Base-by-base conservation (phyloP, 2,329 filamentous ascomycete species). In the Paradendryphiella salina region DNA sequence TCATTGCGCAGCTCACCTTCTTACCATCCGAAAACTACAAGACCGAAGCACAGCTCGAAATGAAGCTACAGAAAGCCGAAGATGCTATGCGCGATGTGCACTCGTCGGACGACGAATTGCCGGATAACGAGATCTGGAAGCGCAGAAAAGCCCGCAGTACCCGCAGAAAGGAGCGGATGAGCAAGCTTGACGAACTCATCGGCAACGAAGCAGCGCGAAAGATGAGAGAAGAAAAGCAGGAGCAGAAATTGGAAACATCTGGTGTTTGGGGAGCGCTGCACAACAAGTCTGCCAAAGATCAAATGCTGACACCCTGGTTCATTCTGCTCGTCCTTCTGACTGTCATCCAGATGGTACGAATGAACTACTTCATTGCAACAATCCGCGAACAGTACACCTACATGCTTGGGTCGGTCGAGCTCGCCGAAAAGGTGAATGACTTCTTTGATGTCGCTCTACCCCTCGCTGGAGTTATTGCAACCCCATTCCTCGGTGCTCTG, bases 281-380 rank as follows among this genome's bases (percentile, higher is more conserved):
- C 69, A 85, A 85, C 49, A 80, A 81, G 61, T 82, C 86, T 1
- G 87, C 88, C 0, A 67, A 79, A 34, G 77, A 88, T 62, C 91
- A 96, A 75, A 87, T 96, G 65, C 71, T 77, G 11, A 89, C 87
- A 4, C 87, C 86, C 0, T 96, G 90, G 90, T 96, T 93, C 69
- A 78, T 90, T 28, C 79, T 96, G 31, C 89, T 96, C 63, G 88
- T 89, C 4, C 73, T 90, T 15, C 93, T 96, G 70, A 96, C 90
- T 3, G 72, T 81, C 36, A 55, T 81, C 21, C 79, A 81, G 69
- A 83, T 80, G 76, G 57, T 73, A 8, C 60, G 67, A 14, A 95
- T 96, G 80, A 96, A 96, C 75, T 96, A 91, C 77, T 95, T 96
- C 69, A 89, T 96, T 45, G 90, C 91, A 3, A 95, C 91, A 2